A percentile compares a stretch with the other conserved stretches of the same genome.
Evolutionary conservation across 192 early-diverging fungal species (phyloP).

Genomic region (Backusella tuberculispora): DNA sequence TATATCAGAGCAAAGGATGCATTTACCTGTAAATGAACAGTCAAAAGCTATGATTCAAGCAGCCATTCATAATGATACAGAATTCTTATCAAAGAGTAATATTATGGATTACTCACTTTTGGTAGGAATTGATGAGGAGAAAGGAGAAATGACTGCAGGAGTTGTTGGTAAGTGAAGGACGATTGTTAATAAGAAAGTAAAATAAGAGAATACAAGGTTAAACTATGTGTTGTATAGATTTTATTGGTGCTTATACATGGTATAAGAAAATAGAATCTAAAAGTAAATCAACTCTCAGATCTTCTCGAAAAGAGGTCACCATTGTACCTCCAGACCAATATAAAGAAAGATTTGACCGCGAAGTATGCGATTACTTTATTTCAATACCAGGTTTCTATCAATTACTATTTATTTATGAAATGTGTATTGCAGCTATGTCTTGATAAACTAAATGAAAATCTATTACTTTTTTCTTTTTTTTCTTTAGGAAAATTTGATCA

Average conservation of each 20-base stretch:
- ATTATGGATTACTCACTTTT: slow-evolving; percentile 98
- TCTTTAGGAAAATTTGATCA: slow-evolving; percentile 20
- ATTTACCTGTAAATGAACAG: slow-evolving; percentile 82
- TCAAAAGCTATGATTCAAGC: slow-evolving; percentile 80
- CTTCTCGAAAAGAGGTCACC: slow-evolving; percentile 81
- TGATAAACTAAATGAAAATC: background rate
- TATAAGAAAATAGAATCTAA: slow-evolving; percentile 92
- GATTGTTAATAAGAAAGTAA: background rate
- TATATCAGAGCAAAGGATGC: slow-evolving; percentile 47
- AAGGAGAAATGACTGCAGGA: slow-evolving; percentile 86
- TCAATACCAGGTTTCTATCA: slow-evolving; percentile 71
- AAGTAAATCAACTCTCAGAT: slow-evolving; percentile 65
- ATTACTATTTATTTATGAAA: background rate
- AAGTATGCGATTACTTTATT: slow-evolving; percentile 89
- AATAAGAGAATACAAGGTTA: background rate
- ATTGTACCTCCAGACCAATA: slow-evolving; percentile 94
- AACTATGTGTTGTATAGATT: slow-evolving; percentile 59
- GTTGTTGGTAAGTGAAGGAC: slow-evolving; percentile 63
- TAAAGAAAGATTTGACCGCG: slow-evolving; percentile 86
- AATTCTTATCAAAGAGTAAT: slow-evolving; percentile 88
- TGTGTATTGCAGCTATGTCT: background rate
- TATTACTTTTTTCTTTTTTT: background rate
- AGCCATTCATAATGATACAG: slow-evolving; percentile 89
- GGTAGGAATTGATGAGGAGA: slow-evolving; percentile 88
- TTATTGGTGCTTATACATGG: slow-evolving; percentile 96